phyloP scores from a whole-genome alignment of 805 yeast species.

The Zygosaccharomyces gambellarensis region DNA sequence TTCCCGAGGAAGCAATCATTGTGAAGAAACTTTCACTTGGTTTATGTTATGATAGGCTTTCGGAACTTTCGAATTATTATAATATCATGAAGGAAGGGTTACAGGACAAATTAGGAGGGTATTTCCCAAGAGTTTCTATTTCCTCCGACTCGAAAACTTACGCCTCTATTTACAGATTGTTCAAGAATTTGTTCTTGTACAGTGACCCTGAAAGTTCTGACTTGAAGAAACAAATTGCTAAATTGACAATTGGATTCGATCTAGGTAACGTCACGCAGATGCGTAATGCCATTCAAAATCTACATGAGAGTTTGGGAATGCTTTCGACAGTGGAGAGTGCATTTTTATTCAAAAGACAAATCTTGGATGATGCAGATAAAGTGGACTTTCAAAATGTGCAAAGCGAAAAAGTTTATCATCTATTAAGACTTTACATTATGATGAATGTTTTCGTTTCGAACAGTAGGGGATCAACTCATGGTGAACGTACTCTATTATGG shows the following conservation, averaged over 20 bases:
- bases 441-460: conserved; percentile 41
- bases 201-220: conserved; percentile 64
- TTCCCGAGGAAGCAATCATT: conserved; percentile 45
- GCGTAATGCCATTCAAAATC: conserved; percentile 40
- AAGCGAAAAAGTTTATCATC: conserved; percentile 35
- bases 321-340: conserved; percentile 43
- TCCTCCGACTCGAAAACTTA: conserved; percentile 73
- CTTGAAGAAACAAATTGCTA: conserved; percentile 55
- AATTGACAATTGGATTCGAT: conserved; percentile 65
- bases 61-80: conserved; percentile 39
- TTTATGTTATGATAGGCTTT: conserved; percentile 53
- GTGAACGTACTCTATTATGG: conserved; percentile 50
- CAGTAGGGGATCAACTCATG: conserved; percentile 28
- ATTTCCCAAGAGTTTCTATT: conserved; percentile 64
- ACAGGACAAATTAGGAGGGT: conserved; percentile 51
- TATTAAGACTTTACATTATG: conserved; percentile 42
- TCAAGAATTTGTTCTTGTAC: conserved; percentile 61
- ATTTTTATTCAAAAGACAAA: conserved; percentile 44
- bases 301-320: conserved; percentile 47
- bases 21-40: conserved; percentile 61
- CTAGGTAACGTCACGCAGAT: conserved; percentile 54
- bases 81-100: conserved; percentile 26
- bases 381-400: conserved; percentile 42
- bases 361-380: conserved; percentile 46
- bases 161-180: conserved; percentile 56